Evolutionary conservation across 306 rosid species (phyloP).

Genomic region (Ceratonia siliqua): DNA sequence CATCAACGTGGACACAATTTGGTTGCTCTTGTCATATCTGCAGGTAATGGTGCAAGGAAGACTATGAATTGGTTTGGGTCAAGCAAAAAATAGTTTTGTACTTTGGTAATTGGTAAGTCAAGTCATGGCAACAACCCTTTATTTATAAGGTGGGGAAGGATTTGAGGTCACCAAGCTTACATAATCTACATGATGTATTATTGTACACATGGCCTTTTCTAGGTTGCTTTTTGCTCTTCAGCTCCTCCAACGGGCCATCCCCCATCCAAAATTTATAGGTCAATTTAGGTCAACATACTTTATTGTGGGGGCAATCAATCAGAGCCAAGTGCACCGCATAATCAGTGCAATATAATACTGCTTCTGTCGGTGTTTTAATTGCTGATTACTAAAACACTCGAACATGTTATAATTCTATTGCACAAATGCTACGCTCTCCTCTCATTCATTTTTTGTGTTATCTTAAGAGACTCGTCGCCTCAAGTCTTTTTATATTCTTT

Average conservation of each 20-base stretch:
- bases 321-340: no score
- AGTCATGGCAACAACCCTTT: slow-evolving; percentile 16
- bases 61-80: slow-evolving; percentile 16
- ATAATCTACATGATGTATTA: not conserved
- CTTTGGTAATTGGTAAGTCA: not conserved
- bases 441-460: no score
- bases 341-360: no score
- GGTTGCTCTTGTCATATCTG: not conserved
- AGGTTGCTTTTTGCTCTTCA: not conserved
- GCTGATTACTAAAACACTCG: no score
- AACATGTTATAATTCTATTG: no score
- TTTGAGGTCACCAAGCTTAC: not conserved
- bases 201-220: not conserved
- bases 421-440: no score
- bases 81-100: not conserved
- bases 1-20: not conserved
- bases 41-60: not conserved
- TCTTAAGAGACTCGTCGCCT: no score
- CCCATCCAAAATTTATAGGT: slow-evolving; percentile 13
- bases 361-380: no score
- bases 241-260: not conserved
- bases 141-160: not conserved
- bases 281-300: not conserved
- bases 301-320: no score
- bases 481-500: no score